A percentile compares a stretch with the other conserved stretches of the same genome.
Conservation (phyloP, 345 rosid genomes). For the thale cress (Arabidopsis thaliana) region DNA sequence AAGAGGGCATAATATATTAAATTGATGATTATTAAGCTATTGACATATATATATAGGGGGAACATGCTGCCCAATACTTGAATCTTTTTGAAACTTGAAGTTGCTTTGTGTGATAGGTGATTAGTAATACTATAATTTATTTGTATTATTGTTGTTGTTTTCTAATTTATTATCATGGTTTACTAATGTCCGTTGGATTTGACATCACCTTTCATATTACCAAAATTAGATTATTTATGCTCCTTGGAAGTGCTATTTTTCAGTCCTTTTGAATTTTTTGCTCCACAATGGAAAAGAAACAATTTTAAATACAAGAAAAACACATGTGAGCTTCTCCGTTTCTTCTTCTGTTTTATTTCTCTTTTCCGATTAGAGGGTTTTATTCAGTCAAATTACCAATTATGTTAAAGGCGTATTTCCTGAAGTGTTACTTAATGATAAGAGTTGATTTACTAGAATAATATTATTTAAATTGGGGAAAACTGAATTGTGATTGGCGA, state of each 20-base stretch:
- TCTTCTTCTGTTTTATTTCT: conserved; percentile 15
- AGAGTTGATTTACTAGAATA: conserved; percentile 9
- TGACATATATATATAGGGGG: conserved; percentile 29
- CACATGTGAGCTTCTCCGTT: conserved; percentile 41
- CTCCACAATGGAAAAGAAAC: conserved; percentile 28
- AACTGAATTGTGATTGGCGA: not conserved
- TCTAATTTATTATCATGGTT: conserved; percentile 6
- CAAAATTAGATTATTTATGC: conserved; percentile 15
- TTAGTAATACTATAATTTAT: conserved; percentile 9
- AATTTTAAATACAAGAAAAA: conserved; percentile 25
- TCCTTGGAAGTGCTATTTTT: conserved; percentile 24
- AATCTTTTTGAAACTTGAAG: conserved; percentile 33
- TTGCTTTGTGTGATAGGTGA: conserved; percentile 32
- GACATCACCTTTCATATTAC: conserved; percentile 29
- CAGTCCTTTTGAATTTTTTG: not conserved
- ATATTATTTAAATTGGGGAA: not conserved
- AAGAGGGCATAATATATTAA: conserved; percentile 3
- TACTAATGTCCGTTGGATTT: conserved; percentile 31
- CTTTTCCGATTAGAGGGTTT: conserved; percentile 14
- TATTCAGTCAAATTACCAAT: conserved; percentile 40
- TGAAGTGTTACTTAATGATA: conserved; percentile 44
- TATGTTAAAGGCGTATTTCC: conserved; percentile 32
- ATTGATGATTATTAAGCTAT: conserved; percentile 11
- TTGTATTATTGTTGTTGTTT: conserved; percentile 19
- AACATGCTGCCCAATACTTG: conserved; percentile 43